phyloP scores from a whole-genome alignment of 2,329 filamentous ascomycete species.

The Penicillium sclerotiorum region DNA sequence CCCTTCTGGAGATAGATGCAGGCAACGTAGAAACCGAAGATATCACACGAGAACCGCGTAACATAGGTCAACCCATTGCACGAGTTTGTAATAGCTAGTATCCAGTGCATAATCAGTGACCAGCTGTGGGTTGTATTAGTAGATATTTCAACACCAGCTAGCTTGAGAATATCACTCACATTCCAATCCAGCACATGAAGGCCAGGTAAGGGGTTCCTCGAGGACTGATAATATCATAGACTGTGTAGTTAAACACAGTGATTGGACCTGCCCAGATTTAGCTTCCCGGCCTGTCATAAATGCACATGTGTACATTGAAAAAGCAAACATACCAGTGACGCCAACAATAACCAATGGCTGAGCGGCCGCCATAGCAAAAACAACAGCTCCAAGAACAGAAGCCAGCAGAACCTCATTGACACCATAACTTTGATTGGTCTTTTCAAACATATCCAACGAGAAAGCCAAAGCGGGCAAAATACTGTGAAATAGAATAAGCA shows the following conservation, averaged over 20 bases:
- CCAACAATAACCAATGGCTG: slow-evolving; percentile 90
- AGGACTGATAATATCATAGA: slow-evolving; percentile 82
- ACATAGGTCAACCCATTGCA: slow-evolving; percentile 90
- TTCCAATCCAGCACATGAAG: slow-evolving; percentile 90
- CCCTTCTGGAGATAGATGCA: slow-evolving; percentile 92
- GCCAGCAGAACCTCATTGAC: slow-evolving; percentile 90
- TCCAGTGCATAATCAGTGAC: slow-evolving; percentile 82
- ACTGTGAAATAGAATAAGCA: slow-evolving; percentile 48
- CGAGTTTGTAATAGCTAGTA: slow-evolving; percentile 79
- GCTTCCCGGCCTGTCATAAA: no score
- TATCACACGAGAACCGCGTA: slow-evolving; percentile 88
- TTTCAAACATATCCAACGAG: slow-evolving; percentile 90
- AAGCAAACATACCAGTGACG: slow-evolving; percentile 65
- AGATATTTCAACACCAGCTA: neutral
- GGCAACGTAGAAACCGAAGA: slow-evolving; percentile 91
- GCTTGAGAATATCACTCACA: slow-evolving; percentile 51
- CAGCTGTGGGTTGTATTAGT: slow-evolving; percentile 56
- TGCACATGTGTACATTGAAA: no score
- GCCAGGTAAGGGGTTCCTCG: slow-evolving; percentile 79
- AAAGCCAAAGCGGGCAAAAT: slow-evolving; percentile 86
- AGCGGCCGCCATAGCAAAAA: slow-evolving; percentile 77
- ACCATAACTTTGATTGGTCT: slow-evolving; percentile 80
- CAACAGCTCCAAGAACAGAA: slow-evolving; percentile 78
- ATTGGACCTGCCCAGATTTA: slow-evolving; percentile 66
- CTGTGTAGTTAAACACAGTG: slow-evolving; percentile 91